These are phyloP conservation scores for Melaleuca alternifolia DNA, from an alignment of 345 rosid species.

Conservation along the genomic window DNA sequence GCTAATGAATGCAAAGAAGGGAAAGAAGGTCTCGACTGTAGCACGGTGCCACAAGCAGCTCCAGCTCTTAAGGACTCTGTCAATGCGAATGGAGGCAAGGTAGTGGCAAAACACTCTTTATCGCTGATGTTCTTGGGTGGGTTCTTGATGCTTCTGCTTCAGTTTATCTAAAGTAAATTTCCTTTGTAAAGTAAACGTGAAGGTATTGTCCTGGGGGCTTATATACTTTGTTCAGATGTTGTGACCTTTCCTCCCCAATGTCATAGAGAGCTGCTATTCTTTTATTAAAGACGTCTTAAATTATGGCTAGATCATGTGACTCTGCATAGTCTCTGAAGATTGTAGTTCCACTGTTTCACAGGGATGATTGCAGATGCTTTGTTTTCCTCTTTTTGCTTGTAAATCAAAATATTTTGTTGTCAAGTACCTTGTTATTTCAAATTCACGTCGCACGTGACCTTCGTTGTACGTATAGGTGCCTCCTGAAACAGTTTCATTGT, in stretches of 20 bases:
- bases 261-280: not conserved
- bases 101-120: not conserved
- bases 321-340: not conserved
- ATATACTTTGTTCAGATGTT: not conserved
- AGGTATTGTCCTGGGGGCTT: not conserved
- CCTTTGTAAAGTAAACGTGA: not conserved
- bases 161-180: not conserved
- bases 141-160: not conserved
- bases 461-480: not conserved
- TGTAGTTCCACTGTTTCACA: not conserved
- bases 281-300: not conserved
- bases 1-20: slow-evolving; percentile 54
- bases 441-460: not conserved
- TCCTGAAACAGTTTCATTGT: not conserved
- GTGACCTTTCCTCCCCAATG: not conserved
- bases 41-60: not conserved
- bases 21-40: slow-evolving; percentile 53
- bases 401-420: not conserved
- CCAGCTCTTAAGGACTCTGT: not conserved
- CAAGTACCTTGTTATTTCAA: not conserved
- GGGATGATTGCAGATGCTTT: not conserved
- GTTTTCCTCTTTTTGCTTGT: not conserved
- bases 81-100: not conserved
- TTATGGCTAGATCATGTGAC: not conserved
- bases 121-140: not conserved